phyloP scores from a whole-genome alignment of 805 yeast species.

The Candida namnaoensis region DNA sequence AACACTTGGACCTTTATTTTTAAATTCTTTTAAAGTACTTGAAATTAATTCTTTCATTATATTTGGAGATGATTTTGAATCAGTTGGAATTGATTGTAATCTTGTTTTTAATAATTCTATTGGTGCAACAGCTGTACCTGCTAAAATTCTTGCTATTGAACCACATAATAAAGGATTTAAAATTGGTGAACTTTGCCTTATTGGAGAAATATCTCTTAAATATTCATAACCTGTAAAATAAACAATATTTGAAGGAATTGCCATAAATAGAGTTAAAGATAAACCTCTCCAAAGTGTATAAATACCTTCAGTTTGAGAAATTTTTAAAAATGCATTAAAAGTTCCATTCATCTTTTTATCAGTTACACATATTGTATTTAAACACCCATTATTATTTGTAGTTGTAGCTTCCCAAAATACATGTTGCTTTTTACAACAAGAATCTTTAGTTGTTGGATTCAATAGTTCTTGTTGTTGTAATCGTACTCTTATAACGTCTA shows the following conservation, averaged over 20 bases:
- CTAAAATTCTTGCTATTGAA: constrained; percentile 67
- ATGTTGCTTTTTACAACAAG: constrained; percentile 25
- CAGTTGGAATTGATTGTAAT: constrained; percentile 76
- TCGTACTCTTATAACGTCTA: constrained; percentile 72
- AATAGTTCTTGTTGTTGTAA: constrained; percentile 70
- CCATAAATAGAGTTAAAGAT: constrained; percentile 75
- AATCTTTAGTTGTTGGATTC: constrained; percentile 28
- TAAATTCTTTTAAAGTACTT: constrained; percentile 45
- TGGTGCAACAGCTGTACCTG: constrained; percentile 84
- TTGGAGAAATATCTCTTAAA: constrained; percentile 65
- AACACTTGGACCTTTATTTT: constrained; percentile 47
- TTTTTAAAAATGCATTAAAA: constrained; percentile 59
- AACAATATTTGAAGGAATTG: constrained; percentile 87
- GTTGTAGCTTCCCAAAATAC: constrained; percentile 21
- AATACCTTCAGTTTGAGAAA: constrained; percentile 66
- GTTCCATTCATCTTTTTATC: constrained; percentile 48
- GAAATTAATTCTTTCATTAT: constrained; percentile 37
- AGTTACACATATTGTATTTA: constrained; percentile 21
- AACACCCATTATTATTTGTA: constrained; percentile 5
- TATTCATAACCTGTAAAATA: constrained; percentile 93
- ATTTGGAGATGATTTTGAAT: constrained; percentile 14
- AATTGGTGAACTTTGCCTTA: constrained; percentile 24
- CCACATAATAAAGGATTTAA: constrained; percentile 82
- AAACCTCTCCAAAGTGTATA: constrained; percentile 84
- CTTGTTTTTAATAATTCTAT: constrained; percentile 82